Percentiles rank a stretch among this genome's conserved stretches.
phyloP scores from a whole-genome alignment of 805 yeast species.

The Sungouiella blattae region DNA sequence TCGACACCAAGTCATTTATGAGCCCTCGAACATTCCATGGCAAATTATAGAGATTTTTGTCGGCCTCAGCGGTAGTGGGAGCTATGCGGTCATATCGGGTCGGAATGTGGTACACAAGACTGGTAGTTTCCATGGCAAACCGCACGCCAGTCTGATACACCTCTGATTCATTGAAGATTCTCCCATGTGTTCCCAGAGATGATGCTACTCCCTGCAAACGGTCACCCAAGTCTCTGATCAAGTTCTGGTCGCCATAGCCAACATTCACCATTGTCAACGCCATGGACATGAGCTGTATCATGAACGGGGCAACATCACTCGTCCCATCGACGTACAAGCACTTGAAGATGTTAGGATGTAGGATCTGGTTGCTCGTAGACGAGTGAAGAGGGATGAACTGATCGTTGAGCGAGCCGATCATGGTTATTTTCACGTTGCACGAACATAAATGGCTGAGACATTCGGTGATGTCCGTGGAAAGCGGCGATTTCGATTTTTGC shows the following conservation, averaged over 20 bases:
- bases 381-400: slow-evolving; percentile 36
- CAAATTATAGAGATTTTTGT: slow-evolving; percentile 22
- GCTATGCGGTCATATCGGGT: neutral
- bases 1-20: slow-evolving; percentile 29
- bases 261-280: slow-evolving; percentile 31
- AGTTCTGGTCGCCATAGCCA: slow-evolving; percentile 31
- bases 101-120: slow-evolving; percentile 10
- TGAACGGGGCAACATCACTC: slow-evolving; percentile 24
- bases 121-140: slow-evolving; percentile 37
- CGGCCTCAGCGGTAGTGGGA: slow-evolving; percentile 2
- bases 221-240: slow-evolving; percentile 29
- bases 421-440: slow-evolving; percentile 32
- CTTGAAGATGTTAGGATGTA: slow-evolving; percentile 38
- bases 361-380: slow-evolving; percentile 23
- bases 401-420: slow-evolving; percentile 32
- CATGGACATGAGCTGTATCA: slow-evolving; percentile 24
- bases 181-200: slow-evolving; percentile 27
- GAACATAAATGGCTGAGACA: slow-evolving; percentile 19
- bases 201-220: slow-evolving; percentile 22
- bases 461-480: slow-evolving; percentile 13
- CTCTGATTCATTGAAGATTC: slow-evolving; percentile 18
- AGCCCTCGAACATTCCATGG: slow-evolving; percentile 42
- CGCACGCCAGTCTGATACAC: slow-evolving; percentile 29
- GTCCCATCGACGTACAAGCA: slow-evolving; percentile 19
- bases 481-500: slow-evolving; percentile 20